Evolutionary conservation across 805 yeast species (phyloP).

Genomic region (Candida maesae): DNA sequence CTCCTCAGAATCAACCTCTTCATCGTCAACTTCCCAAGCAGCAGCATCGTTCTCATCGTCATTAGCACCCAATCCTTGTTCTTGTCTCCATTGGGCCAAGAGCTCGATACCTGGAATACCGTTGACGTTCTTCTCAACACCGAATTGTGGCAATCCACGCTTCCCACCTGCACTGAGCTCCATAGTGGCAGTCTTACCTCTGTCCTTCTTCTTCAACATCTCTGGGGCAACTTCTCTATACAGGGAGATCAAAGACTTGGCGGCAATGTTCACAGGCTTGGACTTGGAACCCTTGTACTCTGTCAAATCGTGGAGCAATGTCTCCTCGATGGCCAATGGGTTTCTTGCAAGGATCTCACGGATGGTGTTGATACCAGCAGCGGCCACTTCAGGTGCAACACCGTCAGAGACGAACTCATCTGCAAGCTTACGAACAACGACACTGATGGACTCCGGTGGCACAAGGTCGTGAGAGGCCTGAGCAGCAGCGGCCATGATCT

Average conservation of each 20-base stretch:
- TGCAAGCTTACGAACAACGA: slow-evolving; percentile 86
- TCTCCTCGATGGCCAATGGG: slow-evolving; percentile 88
- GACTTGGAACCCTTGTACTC: slow-evolving; percentile 92
- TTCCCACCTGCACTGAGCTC: slow-evolving; percentile 63
- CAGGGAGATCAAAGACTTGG: slow-evolving; percentile 77
- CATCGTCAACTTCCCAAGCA: slow-evolving; percentile 49
- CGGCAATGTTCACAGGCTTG: slow-evolving; percentile 92
- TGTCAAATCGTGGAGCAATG: slow-evolving; percentile 81
- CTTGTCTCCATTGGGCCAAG: slow-evolving; percentile 79
- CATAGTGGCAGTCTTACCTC: slow-evolving; percentile 91
- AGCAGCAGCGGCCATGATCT: slow-evolving; percentile 94
- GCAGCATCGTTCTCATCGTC: slow-evolving; percentile 62
- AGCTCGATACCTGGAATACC: slow-evolving; percentile 90
- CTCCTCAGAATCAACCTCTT: slow-evolving; percentile 49
- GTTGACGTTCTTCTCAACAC: slow-evolving; percentile 64
- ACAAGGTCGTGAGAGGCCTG: slow-evolving; percentile 96
- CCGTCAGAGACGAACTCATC: slow-evolving; percentile 98
- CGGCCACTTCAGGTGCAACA: slow-evolving; percentile 96
- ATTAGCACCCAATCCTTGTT: slow-evolving; percentile 50
- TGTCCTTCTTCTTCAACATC: slow-evolving; percentile 82
- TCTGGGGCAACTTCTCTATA: slow-evolving; percentile 97
- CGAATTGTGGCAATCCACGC: slow-evolving; percentile 56
- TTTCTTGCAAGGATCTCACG: slow-evolving; percentile 91
- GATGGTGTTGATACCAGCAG: slow-evolving; percentile 95
- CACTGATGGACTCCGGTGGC: slow-evolving; percentile 86